Percentiles rank a stretch among this genome's conserved stretches.
Conservation (phyloP, 2,329 filamentous ascomycete species). For the Sarocladiaceae sp. region DNA sequence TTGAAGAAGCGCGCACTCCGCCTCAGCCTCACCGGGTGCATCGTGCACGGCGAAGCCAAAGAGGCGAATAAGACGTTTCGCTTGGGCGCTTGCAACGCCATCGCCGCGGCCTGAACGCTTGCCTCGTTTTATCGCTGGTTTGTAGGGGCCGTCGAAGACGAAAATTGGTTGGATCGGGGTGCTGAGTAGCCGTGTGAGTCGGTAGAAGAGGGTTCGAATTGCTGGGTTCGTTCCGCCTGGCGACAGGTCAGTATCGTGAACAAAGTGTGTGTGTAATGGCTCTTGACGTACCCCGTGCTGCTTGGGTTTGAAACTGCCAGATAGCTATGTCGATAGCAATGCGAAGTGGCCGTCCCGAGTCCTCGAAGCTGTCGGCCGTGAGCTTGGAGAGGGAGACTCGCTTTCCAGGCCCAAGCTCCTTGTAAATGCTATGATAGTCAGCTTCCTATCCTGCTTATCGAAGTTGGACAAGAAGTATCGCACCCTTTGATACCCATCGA, state of each 20-base stretch:
- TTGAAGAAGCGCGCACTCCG: slow-evolving; percentile 88
- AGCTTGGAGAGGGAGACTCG: slow-evolving; percentile 80
- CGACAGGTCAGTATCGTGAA: slow-evolving; percentile 11
- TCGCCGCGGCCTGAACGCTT: slow-evolving; percentile 66
- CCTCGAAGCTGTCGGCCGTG: slow-evolving; percentile 70
- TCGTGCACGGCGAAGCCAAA: slow-evolving; percentile 84
- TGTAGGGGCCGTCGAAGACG: slow-evolving; percentile 83
- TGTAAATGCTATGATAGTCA: slow-evolving; percentile 65
- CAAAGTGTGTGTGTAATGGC: not conserved
- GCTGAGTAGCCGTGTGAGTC: slow-evolving; percentile 71
- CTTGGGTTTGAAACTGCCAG: slow-evolving; percentile 93
- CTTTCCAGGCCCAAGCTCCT: slow-evolving; percentile 78
- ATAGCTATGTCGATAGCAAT: slow-evolving; percentile 94
- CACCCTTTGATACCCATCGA: slow-evolving; percentile 66
- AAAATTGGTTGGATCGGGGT: slow-evolving; percentile 83
- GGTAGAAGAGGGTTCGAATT: slow-evolving; percentile 87
- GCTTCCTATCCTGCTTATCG: slow-evolving; percentile 3
- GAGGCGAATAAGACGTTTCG: slow-evolving; percentile 76
- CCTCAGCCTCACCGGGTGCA: slow-evolving; percentile 92
- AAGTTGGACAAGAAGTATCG: slow-evolving; percentile 9
- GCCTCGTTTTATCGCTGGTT: slow-evolving; percentile 84
- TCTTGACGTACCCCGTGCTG: slow-evolving; percentile 63
- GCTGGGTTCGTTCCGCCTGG: slow-evolving; percentile 82
- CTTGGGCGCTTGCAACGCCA: slow-evolving; percentile 66
- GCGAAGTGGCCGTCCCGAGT: slow-evolving; percentile 67